Base-by-base conservation (phyloP, 192 early-diverging fungal genomes). In the Coemansia erecta region DNA sequence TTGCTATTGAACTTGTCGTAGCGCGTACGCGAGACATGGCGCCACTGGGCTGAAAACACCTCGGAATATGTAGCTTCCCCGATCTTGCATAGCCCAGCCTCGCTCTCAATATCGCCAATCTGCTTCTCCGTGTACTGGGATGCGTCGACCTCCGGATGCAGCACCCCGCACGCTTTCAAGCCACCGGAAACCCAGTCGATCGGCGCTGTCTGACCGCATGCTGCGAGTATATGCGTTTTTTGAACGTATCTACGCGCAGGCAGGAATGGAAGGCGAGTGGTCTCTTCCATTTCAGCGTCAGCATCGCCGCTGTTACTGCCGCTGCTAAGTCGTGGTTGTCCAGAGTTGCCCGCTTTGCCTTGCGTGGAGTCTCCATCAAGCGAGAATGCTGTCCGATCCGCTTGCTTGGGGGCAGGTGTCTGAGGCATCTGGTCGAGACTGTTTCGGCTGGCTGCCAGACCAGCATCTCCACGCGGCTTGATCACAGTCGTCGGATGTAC, bases 1-100 rank as follows among this genome's bases (percentile, higher is more conserved):
- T 70, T 60, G 62, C 68, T 68, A 58, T 71, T 68, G 61, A 72
- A 70, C 40, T 64, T 67, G 68, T 76, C 73, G 50, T 74, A 81
- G 18, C 78, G 63, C 3, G 72, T 76, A 15, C 65, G 42, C 0
- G 72, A 69, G 24, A 75, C 64, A 33, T 75, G 75, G 14, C 69
- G 64, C 73, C 78, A 76, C 24, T 76, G 78, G 26, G 70, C 61
- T 17, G 80, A 65, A 61, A 85, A 95, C 0, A 94, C 93, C 61
- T 94, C 91, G 3, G 90, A 89, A 57, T 87, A 95, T 2, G 87
- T 90, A 4, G 93, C 90, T 57, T 95, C 93, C 33, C 89, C 92
- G 45, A 95, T 84, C 72, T 95, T 93, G 49, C 72, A 70, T 28
- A 80, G 35, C 0, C 76, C 76, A 13, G 66, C 56, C 11, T 67